Percentiles rank a stretch among this genome's conserved stretches.
These are phyloP conservation scores for Raphanus sativus DNA, from an alignment of 345 rosid species.

Conservation along the genomic window DNA sequence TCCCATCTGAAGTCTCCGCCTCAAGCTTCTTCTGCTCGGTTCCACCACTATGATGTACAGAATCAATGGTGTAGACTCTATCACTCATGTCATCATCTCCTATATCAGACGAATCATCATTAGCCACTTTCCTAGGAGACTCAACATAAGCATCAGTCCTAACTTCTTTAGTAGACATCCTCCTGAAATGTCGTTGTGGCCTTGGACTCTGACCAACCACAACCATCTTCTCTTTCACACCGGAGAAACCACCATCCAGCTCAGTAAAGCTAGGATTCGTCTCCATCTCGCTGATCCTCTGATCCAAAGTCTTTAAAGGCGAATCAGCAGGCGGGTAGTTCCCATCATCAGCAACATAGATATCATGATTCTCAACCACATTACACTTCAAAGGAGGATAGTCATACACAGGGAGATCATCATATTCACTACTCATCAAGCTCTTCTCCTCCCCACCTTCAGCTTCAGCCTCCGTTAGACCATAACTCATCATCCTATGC, in stretches of 20 bases:
- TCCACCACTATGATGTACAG: conserved; percentile 44
- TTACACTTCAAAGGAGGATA: conserved; percentile 90
- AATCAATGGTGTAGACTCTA: conserved; percentile 82
- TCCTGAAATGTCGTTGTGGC: conserved; percentile 53
- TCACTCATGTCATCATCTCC: conserved; percentile 80
- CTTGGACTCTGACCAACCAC: conserved; percentile 75
- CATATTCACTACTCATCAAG: conserved; percentile 32
- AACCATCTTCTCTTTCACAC: conserved; percentile 60
- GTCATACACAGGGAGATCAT: conserved; percentile 50
- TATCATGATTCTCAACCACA: conserved; percentile 53
- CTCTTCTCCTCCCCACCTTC: conserved; percentile 47
- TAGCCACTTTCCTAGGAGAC: conserved; percentile 65
- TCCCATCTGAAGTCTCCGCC: conserved; percentile 6
- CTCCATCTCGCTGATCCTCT: conserved; percentile 73
- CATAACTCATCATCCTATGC: conserved; percentile 94
- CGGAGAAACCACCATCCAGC: conserved; percentile 49
- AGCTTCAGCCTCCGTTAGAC: conserved; percentile 76
- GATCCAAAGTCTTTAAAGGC: conserved; percentile 76
- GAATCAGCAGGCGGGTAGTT: conserved; percentile 77
- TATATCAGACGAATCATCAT: conserved; percentile 58
- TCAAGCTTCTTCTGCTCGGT: conserved; percentile 29
- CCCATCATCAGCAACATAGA: conserved; percentile 63
- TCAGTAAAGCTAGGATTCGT: conserved; percentile 51
- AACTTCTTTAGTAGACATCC: conserved; percentile 52
- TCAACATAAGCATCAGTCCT: conserved; percentile 49